Base-by-base conservation (phyloP, 768 basidiomycete species). In the Galerina marginata region DNA sequence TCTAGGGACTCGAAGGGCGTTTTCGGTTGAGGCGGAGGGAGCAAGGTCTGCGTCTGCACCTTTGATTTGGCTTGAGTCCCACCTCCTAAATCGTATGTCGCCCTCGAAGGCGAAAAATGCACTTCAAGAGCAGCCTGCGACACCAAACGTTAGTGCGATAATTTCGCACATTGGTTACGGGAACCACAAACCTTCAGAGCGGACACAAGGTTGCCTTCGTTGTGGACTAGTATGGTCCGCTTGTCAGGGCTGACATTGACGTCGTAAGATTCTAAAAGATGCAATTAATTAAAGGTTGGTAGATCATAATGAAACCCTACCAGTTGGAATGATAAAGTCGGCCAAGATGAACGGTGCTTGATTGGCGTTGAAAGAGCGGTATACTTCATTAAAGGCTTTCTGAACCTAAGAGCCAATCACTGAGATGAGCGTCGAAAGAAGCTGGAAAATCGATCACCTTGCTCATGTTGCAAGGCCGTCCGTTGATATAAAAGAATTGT, bases 241-340 rank as follows among this genome's bases (percentile, higher is more conserved):
- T 99, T 99, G 77, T 99, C 97, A 0, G 97, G 96, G 62, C 89
- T 93, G 60, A 99, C 92, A 62, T 99, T 99, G 68, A 99, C 87
- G 69, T 99, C 97, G 67, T 87, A 92, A 0, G 86, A 79, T 58
- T 88, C 93, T 95, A 62, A 6, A 6, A 16, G 11, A 40, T 3
- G 15, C 6, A 39, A 33, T 54, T 23, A 52, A 36, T 36, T 20
- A 20, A 20, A 20, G 20, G 20, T 20, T n/a, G 16, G 20, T 10
- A 11, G 54, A 26, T 37, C 48, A 9, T 15, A 45, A 29, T 25
- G 11, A 62, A 12, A 11, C 74, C 87, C 6, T 60, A 94, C 94
- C 82, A 5, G 89, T 88, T 0, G 96, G 94, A 2, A 98, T 72
- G 12, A 86, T 77, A 65, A 98, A 89, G 72, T 98, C 88, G 0